phyloP scores from a whole-genome alignment of 768 basidiomycete species.

The Suillus decipiens region DNA sequence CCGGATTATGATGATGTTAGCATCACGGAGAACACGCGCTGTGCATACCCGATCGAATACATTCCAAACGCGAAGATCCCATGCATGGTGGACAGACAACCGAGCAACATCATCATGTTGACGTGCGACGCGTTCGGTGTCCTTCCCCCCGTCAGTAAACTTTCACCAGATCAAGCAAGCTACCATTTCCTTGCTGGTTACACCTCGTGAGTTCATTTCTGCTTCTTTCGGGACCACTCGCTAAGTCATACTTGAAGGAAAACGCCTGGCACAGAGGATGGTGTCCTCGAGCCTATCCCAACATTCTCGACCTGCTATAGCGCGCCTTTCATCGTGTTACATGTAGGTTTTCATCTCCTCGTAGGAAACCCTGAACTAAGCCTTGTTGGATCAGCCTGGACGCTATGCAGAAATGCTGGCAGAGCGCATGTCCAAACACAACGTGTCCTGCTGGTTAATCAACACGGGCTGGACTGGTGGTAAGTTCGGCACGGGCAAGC shows the following conservation, averaged over 20 bases:
- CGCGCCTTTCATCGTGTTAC: conserved; percentile 98
- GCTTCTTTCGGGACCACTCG: conserved; percentile 13
- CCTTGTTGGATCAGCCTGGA: conserved; percentile 55
- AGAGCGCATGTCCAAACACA: conserved; percentile 85
- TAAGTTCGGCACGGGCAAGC: conserved; percentile 89
- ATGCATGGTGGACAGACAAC: conserved; percentile 83
- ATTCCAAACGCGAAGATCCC: conserved; percentile 96
- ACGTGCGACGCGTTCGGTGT: conserved; percentile 99
- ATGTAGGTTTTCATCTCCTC: conserved; percentile 47
- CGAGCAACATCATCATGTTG: conserved; percentile 94
- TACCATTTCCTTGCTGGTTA: conserved; percentile 99
- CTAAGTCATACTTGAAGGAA: conserved; percentile 52
- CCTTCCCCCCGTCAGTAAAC: conserved; percentile 90
- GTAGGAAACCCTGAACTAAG: conserved; percentile 10
- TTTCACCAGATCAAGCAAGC: conserved; percentile 92
- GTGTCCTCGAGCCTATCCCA: conserved; percentile 96
- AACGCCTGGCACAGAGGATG: conserved; percentile 99
- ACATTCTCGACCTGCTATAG: conserved; percentile 99
- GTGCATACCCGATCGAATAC: conserved; percentile 98
- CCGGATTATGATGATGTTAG: conserved; percentile 96
- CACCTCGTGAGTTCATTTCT: conserved; percentile 64
- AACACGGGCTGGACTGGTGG: conserved; percentile 98
- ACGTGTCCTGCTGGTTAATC: conserved; percentile 96
- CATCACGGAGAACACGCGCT: conserved; percentile 99
- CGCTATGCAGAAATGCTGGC: conserved; percentile 98